A percentile compares a stretch with the other conserved stretches of the same genome.
phyloP scores from a whole-genome alignment of 139 green algal genomes.

The Ettlia oleoabundans region DNA sequence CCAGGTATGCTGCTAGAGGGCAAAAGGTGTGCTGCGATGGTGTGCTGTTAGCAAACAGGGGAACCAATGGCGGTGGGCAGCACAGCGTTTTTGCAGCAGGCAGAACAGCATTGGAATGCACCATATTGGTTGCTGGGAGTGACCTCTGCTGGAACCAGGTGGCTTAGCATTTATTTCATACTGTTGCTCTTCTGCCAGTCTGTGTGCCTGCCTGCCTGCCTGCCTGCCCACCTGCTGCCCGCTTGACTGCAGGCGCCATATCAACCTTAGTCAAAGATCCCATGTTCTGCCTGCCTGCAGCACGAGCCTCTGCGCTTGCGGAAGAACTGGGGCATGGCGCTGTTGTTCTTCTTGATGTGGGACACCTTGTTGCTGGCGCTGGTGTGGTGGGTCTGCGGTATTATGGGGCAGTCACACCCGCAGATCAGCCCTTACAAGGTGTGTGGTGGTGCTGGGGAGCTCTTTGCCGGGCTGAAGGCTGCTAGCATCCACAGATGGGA shows the following conservation, averaged over 20 bases:
- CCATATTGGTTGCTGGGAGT: no score
- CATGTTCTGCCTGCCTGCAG: no score
- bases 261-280: no score
- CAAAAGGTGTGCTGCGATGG: conserved; percentile 5
- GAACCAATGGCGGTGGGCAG: no score
- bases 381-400: neutral
- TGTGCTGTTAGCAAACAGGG: neutral
- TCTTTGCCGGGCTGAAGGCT: neutral
- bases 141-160: no score
- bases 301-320: conserved; percentile 23
- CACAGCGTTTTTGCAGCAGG: no score
- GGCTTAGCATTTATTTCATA: neutral
- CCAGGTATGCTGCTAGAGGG: conserved; percentile 13
- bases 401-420: neutral
- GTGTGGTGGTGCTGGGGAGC: neutral
- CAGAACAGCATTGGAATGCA: no score
- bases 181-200: neutral
- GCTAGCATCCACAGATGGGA: neutral
- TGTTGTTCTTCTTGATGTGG: conserved; percentile 16
- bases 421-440: neutral
- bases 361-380: neutral
- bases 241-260: no score
- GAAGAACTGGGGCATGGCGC: conserved; percentile 13
- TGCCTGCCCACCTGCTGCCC: neutral
- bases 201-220: neutral